These are phyloP conservation scores for Hypsizygus ulmarius DNA, from an alignment of 1,284 basidiomycete genomes.

Conservation along the genomic window DNA sequence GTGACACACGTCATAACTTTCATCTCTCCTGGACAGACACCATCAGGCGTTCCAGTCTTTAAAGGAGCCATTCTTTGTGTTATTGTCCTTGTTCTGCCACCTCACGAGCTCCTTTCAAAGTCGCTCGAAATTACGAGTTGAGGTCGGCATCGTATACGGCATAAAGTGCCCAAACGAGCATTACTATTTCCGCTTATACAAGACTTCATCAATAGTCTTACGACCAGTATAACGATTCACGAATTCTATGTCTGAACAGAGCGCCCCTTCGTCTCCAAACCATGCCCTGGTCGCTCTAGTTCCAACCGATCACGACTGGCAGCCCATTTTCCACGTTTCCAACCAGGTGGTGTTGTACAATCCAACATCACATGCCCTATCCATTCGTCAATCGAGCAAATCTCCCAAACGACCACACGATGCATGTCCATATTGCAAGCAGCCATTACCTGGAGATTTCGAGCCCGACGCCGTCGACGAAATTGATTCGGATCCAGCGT, in stretches of 20 bases:
- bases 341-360: conserved; percentile 90
- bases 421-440: conserved; percentile 72
- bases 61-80: too few relatives aligned
- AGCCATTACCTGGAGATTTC: conserved; percentile 46
- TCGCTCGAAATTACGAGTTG: too few relatives aligned
- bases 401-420: conserved; percentile 25
- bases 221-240: too few relatives aligned
- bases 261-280: conserved; percentile 17
- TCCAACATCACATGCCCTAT: conserved; percentile 79
- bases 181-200: too few relatives aligned
- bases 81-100: too few relatives aligned
- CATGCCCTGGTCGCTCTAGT: conserved; percentile 17
- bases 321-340: conserved; percentile 70
- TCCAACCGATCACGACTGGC: conserved; percentile 46
- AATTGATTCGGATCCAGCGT: conserved; percentile 34
- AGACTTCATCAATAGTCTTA: too few relatives aligned
- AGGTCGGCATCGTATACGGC: too few relatives aligned
- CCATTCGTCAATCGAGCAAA: conserved; percentile 49
- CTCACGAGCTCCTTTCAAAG: too few relatives aligned
- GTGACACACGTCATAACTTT: too few relatives aligned
- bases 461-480: conserved; percentile 28
- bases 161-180: too few relatives aligned
- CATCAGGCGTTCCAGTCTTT: too few relatives aligned
- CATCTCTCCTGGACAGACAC: too few relatives aligned
- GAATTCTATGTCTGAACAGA: neutral